These are phyloP conservation scores for Chrysoporthe puriensis DNA, from an alignment of 2,329 filamentous ascomycete genomes.

Conservation along the genomic window DNA sequence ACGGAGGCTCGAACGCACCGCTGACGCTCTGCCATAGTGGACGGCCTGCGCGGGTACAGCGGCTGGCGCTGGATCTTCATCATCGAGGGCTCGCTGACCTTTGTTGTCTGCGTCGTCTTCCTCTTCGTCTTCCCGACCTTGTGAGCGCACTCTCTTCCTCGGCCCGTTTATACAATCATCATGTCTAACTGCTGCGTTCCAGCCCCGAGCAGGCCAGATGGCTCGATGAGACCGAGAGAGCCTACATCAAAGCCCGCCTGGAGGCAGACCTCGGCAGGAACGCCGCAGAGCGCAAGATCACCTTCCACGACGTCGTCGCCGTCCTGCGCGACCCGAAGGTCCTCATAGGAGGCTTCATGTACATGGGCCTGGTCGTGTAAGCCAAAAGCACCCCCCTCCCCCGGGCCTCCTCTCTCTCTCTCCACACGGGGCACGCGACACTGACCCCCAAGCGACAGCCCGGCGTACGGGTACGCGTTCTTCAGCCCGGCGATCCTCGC, in stretches of 20 bases:
- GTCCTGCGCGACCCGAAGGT: conserved; percentile 77
- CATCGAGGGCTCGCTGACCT: conserved; percentile 70
- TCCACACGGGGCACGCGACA: no score
- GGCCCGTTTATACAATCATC: not conserved
- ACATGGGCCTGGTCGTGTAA: conserved; percentile 63
- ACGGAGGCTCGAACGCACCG: not conserved
- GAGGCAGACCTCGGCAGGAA: conserved; percentile 70
- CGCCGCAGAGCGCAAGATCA: conserved; percentile 65
- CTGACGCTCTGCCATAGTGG: conserved; percentile 50
- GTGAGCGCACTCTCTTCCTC: conserved; percentile 35
- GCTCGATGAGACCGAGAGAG: conserved; percentile 70
- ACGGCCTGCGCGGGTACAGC: conserved; percentile 65
- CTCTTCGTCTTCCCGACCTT: conserved; percentile 75
- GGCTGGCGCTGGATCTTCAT: conserved; percentile 89
- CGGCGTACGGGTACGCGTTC: conserved; percentile 78
- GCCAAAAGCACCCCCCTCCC: no score
- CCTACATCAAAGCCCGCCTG: conserved; percentile 68
- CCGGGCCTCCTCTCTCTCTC: no score
- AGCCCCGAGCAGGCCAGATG: conserved; percentile 72
- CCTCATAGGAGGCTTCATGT: conserved; percentile 77
- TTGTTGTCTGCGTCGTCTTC: conserved; percentile 62
- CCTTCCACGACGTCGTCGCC: conserved; percentile 58
- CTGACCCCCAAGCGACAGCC: conserved; percentile 49
- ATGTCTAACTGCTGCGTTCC: conserved; percentile 9
- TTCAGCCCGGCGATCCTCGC: conserved; percentile 74